phyloP scores from a whole-genome alignment of 257 asterid genomes.

The Apocynum venetum region DNA sequence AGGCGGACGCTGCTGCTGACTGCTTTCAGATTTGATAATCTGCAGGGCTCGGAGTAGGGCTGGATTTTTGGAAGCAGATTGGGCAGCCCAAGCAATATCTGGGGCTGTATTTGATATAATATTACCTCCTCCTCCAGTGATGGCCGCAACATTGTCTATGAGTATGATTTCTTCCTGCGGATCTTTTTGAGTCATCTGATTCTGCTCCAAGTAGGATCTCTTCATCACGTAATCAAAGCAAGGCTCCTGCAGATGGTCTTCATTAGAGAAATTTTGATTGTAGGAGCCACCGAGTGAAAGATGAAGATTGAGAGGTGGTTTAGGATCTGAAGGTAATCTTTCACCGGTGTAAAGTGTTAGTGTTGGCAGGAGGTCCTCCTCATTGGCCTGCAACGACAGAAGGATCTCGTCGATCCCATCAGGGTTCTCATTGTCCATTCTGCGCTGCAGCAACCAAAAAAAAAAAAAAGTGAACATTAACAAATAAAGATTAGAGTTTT shows the following conservation, averaged over 20 bases:
- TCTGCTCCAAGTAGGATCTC: slow-evolving; percentile 3
- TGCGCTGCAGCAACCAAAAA: neutral
- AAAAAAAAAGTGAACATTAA: neutral
- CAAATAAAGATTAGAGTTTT: neutral
- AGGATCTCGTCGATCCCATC: neutral
- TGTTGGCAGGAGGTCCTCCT: neutral
- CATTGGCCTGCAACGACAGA: neutral
- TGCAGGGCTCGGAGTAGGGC: neutral
- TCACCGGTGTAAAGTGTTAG: neutral
- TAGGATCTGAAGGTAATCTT: neutral
- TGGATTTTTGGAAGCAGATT: slow-evolving; percentile 1
- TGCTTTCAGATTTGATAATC: neutral
- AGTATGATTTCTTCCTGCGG: neutral
- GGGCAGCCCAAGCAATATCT: neutral
- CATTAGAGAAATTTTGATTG: neutral
- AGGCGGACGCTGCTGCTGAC: neutral
- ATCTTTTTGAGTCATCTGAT: neutral
- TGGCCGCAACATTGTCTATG: neutral
- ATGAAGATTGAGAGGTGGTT: neutral
- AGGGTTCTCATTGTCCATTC: neutral
- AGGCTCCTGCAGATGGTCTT: too few relatives aligned
- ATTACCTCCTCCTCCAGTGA: neutral
- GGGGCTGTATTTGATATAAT: neutral
- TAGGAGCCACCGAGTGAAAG: slow-evolving; percentile 9
- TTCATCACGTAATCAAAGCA: neutral